phyloP scores from a whole-genome alignment of 306 rosid species.

The Hippophae gyantsensis region DNA sequence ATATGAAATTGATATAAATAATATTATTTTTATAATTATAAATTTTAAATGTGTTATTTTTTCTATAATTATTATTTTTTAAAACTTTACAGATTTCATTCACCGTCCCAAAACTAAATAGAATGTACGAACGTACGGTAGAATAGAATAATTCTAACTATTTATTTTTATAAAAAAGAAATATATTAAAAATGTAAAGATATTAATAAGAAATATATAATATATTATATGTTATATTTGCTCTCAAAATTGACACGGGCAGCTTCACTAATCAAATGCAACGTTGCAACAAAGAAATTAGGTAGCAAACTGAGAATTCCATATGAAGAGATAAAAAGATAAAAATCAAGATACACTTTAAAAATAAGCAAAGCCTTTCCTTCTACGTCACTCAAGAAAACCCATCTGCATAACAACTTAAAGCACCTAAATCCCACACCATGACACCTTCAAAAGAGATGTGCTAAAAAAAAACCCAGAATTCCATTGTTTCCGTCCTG shows the following conservation, averaged over 20 bases:
- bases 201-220: no score
- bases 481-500: constrained; percentile 38
- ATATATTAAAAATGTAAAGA: no score
- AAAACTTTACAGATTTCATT: constrained; percentile 16
- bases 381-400: constrained; percentile 50
- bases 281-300: constrained; percentile 26
- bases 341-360: constrained; percentile 35
- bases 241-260: constrained; percentile 14
- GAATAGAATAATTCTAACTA: no score
- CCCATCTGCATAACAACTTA: constrained; percentile 7
- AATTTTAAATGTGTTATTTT: background rate
- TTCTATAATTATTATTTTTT: background rate
- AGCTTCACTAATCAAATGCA: constrained; percentile 9
- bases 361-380: constrained; percentile 61
- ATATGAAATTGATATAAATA: no score
- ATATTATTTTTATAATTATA: no score
- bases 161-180: no score
- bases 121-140: no score
- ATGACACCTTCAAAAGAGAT: constrained; percentile 11
- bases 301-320: constrained; percentile 20
- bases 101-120: constrained; percentile 16
- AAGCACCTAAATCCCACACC: constrained; percentile 20
- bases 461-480: constrained; percentile 42
- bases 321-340: constrained; percentile 1
- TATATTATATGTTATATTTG: no score